Conservation (phyloP, 2,329 filamentous ascomycete genomes). For the Epichloe baconii region DNA sequence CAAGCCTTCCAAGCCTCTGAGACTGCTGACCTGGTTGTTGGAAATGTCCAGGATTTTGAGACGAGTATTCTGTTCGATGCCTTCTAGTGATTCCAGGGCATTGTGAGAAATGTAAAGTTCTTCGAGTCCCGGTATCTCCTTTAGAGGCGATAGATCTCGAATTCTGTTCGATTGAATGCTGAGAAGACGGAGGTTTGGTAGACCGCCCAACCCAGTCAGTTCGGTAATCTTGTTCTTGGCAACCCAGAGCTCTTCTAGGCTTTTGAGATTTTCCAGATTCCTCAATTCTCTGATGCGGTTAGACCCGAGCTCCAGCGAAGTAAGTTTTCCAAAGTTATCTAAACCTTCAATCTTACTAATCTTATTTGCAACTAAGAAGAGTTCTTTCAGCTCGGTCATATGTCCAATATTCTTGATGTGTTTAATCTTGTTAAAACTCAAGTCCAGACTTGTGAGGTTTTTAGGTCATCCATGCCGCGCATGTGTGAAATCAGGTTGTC, state of each 20-base stretch:
- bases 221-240: slow-evolving; percentile 94
- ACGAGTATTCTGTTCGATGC: slow-evolving; percentile 52
- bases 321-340: slow-evolving; percentile 58
- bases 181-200: slow-evolving; percentile 72
- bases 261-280: slow-evolving; percentile 65
- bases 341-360: slow-evolving; percentile 79
- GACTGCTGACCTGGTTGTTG: slow-evolving; percentile 67
- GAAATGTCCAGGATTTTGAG: slow-evolving; percentile 79
- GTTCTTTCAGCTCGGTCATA: slow-evolving; percentile 62
- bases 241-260: slow-evolving; percentile 81
- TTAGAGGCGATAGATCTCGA: slow-evolving; percentile 61
- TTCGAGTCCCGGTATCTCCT: slow-evolving; percentile 62
- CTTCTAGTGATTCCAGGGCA: slow-evolving; percentile 62
- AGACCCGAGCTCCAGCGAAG: slow-evolving; percentile 79
- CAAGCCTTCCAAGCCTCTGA: slow-evolving; percentile 58
- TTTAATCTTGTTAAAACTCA: slow-evolving; percentile 99
- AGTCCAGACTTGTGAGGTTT: slow-evolving; percentile 68
- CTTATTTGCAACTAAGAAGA: slow-evolving; percentile 93
- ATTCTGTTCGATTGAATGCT: slow-evolving; percentile 95
- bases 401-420: slow-evolving; percentile 85
- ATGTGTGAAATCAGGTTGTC: slow-evolving; percentile 89
- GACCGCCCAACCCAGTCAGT: slow-evolving; percentile 59
- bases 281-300: slow-evolving; percentile 85
- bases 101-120: slow-evolving; percentile 97
- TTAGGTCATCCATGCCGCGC: slow-evolving; percentile 68